Percentiles rank a stretch among this genome's conserved stretches.
phyloP scores from a whole-genome alignment of 106 monocot species.

The Acorus calamus region DNA sequence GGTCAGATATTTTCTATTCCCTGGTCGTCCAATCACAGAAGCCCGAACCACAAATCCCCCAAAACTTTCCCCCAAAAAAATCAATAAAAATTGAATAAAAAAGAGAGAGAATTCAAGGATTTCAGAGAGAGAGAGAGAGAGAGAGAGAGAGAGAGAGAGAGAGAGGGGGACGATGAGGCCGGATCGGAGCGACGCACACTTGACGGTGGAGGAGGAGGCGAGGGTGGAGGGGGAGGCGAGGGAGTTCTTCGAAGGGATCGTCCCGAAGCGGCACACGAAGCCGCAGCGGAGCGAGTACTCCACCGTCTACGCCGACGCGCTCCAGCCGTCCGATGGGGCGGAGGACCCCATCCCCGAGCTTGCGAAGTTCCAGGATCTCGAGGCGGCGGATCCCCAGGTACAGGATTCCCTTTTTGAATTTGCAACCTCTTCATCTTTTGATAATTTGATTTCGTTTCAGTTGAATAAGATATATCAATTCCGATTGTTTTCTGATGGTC shows the following conservation, averaged over 20 bases:
- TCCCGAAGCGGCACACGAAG: constrained; percentile 68
- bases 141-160: not conserved
- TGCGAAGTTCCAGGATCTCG: constrained; percentile 49
- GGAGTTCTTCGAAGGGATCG: constrained; percentile 49
- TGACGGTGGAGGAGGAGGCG: constrained; percentile 59
- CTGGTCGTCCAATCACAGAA: too few species aligned
- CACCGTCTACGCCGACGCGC: constrained; percentile 7
- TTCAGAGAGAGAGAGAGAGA: constrained; percentile 1
- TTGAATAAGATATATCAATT: too few species aligned
- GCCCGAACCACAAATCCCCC: too few species aligned
- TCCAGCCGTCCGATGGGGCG: constrained; percentile 4
- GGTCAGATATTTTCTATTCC: too few species aligned
- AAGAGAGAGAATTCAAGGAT: too few species aligned
- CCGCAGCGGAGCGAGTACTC: constrained; percentile 68
- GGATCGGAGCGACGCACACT: constrained; percentile 56
- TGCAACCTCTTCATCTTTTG: not conserved
- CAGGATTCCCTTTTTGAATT: not conserved
- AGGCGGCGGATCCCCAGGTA: constrained; percentile 47
- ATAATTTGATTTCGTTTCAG: not conserved
- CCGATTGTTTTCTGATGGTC: too few species aligned
- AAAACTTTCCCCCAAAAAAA: too few species aligned
- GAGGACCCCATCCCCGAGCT: constrained; percentile 44
- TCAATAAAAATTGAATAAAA: too few species aligned
- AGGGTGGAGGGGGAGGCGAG: constrained; percentile 45
- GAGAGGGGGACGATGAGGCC: constrained; percentile 42